Percentiles rank a stretch among this genome's conserved stretches.
These are phyloP conservation scores for Hypoxylon rickii DNA, from an alignment of 495 filamentous ascomycete genomes.

Conservation along the genomic window DNA sequence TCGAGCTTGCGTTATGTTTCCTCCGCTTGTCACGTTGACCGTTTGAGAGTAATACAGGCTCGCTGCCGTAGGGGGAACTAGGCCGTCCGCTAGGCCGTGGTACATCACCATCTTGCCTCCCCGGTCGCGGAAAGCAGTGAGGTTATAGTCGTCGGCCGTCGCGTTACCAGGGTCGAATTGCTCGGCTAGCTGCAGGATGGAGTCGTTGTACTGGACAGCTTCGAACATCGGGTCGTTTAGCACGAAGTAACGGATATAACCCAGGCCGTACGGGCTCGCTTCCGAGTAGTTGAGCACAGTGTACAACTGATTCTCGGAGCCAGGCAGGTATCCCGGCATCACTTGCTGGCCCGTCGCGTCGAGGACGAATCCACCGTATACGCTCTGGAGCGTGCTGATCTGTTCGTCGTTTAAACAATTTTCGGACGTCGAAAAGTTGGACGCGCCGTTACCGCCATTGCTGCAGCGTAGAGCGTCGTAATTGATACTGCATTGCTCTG, in stretches of 20 bases:
- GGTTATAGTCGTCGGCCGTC: slow-evolving; percentile 54
- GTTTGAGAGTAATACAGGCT: slow-evolving; percentile 53
- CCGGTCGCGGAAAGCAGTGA: slow-evolving; percentile 49
- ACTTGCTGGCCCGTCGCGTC: slow-evolving; percentile 54
- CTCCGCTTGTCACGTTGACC: slow-evolving; percentile 38
- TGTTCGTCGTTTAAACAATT: slow-evolving; percentile 62
- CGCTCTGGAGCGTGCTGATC: slow-evolving; percentile 55
- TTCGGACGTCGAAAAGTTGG: slow-evolving; percentile 32
- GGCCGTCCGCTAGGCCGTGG: slow-evolving; percentile 56
- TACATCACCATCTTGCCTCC: slow-evolving; percentile 62
- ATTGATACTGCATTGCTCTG: slow-evolving; percentile 61
- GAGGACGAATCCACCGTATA: slow-evolving; percentile 60
- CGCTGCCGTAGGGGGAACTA: slow-evolving; percentile 50
- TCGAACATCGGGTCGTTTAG: slow-evolving; percentile 48
- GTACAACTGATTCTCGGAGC: slow-evolving; percentile 49
- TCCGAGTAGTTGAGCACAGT: slow-evolving; percentile 40
- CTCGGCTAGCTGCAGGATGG: slow-evolving; percentile 44
- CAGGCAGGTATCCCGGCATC: slow-evolving; percentile 55
- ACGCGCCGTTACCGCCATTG: slow-evolving; percentile 23
- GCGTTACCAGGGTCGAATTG: slow-evolving; percentile 48
- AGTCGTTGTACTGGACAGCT: slow-evolving; percentile 44
- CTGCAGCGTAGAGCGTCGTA: slow-evolving; percentile 59
- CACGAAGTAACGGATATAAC: slow-evolving; percentile 50
- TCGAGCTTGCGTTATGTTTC: slow-evolving; percentile 23
- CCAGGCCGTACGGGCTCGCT: slow-evolving; percentile 46